phyloP scores from a whole-genome alignment of 371 early-diverging fungal genomes.

The Dinochytrium kinnereticum region DNA sequence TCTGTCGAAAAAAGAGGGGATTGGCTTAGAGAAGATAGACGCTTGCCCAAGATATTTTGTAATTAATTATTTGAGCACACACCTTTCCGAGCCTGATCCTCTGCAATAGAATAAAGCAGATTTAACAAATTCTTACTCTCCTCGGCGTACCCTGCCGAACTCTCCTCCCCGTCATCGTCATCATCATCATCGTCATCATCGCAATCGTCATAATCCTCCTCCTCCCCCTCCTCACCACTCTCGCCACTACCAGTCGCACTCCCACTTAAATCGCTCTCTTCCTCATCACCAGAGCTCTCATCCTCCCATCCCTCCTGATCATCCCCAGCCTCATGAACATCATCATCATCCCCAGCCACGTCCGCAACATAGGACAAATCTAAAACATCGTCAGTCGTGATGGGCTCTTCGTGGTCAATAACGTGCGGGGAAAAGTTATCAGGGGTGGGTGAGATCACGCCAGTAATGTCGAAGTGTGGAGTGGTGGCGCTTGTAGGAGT shows the following conservation, averaged over 20 bases:
- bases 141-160: conserved; percentile 26
- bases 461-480: no score
- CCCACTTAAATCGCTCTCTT: conserved; percentile 15
- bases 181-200: conserved; percentile 19
- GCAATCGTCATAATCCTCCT: conserved; percentile 22
- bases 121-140: conserved; percentile 66
- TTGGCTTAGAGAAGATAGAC: background rate
- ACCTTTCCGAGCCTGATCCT: conserved; percentile 88
- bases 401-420: no score
- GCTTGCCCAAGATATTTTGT: no score
- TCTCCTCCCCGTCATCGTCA: conserved; percentile 15
- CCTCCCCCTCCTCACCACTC: conserved; percentile 20
- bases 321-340: background rate
- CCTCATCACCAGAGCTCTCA: conserved; percentile 16
- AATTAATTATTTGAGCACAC: no score
- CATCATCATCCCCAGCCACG: conserved; percentile 13
- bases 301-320: background rate
- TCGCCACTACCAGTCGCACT: no score
- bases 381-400: background rate
- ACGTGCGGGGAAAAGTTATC: no score
- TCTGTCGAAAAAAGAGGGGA: conserved; percentile 52
- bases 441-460: no score
- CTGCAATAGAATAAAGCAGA: conserved; percentile 84
- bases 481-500: no score
- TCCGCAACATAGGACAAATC: background rate